phyloP scores from a whole-genome alignment of 305 asterid genomes.

The Andrographis paniculata region DNA sequence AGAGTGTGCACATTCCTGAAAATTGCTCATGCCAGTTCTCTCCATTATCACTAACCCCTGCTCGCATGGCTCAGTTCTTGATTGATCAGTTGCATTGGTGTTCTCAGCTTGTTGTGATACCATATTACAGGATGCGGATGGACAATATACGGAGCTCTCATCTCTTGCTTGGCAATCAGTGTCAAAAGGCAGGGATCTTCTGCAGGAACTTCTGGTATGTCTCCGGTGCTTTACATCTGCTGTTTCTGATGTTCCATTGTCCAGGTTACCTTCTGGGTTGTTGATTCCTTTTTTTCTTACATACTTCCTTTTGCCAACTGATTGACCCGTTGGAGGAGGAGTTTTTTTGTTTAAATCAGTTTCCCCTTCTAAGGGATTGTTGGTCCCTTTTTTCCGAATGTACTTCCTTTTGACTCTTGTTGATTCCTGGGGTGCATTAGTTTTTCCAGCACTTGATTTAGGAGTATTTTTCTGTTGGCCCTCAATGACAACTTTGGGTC shows the following conservation, averaged over 20 bases:
- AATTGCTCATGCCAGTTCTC: slow-evolving; percentile 23
- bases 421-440: slow-evolving; percentile 28
- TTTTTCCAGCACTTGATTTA: slow-evolving; percentile 34
- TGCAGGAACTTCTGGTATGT: slow-evolving; percentile 49
- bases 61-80: slow-evolving; percentile 19
- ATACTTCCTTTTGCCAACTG: slow-evolving; percentile 30
- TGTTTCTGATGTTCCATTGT: slow-evolving; percentile 27
- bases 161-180: slow-evolving; percentile 30
- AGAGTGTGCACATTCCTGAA: slow-evolving; percentile 23
- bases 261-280: slow-evolving; percentile 25
- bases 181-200: slow-evolving; percentile 53
- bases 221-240: slow-evolving; percentile 17
- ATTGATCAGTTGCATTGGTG: slow-evolving; percentile 21
- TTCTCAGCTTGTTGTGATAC: slow-evolving; percentile 23
- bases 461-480: slow-evolving; percentile 44
- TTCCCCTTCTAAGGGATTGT: slow-evolving; percentile 28
- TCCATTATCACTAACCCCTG: slow-evolving; percentile 6
- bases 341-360: slow-evolving; percentile 19
- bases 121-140: slow-evolving; percentile 24
- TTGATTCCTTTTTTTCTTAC: slow-evolving; percentile 25
- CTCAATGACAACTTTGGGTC: slow-evolving; percentile 83
- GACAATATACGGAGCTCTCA: slow-evolving; percentile 27
- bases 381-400: slow-evolving; percentile 32
- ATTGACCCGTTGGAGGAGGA: slow-evolving; percentile 8
- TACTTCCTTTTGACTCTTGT: slow-evolving; percentile 45